Evolutionary conservation across 768 basidiomycete genomes (phyloP), one percentile per base, ranked within the genome.

Genomic region (Cystofilobasidium capitatum): DNA sequence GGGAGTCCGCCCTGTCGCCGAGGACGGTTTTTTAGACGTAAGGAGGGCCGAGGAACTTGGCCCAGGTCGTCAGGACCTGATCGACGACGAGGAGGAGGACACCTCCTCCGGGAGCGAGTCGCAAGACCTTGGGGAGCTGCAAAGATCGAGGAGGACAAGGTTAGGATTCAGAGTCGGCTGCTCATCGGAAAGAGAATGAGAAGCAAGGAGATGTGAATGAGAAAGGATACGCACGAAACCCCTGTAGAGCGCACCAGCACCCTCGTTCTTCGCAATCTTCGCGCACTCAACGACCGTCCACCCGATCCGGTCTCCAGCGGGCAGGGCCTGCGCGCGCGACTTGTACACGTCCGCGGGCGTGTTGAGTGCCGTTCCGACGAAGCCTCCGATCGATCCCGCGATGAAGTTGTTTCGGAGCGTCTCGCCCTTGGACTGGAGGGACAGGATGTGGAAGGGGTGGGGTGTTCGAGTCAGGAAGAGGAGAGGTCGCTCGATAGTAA

Each of bases 31-130:
- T 60, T 26, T 60, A 66, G n/a, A 59, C 55, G 69, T 77, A 77
- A 33, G 77, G 77, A 36, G 77, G 76, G 37, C 77, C 77, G 29
- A 77, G 70, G 33, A 73, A 64, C 20, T 72, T 73, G 61, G 76
- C 71, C 70, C 76, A 76, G 22, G 75, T 73, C 29, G 74, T 70
- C 13, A 76, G 76, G 24, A 76, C 65, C 6, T 74, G 74, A 58
- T 77, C 77, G 49, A 77, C 77, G 57, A 77, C 77, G 39, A 99
- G 82, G 35, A 99, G 80, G 36, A 99, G 78, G 16, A 99, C 87
- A 76, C 94, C 94, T 60, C 94, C 94, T 51, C 94, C 94, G 0
- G 94, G 94, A 16, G 93, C 94, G 31, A 99, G 82, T 71, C 94
- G 84, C 49, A 98, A 82, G 4, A 96, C 92, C 77, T 99, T 99